phyloP scores from a whole-genome alignment of 345 rosid species.

The Lenwebbia sp. region DNA sequence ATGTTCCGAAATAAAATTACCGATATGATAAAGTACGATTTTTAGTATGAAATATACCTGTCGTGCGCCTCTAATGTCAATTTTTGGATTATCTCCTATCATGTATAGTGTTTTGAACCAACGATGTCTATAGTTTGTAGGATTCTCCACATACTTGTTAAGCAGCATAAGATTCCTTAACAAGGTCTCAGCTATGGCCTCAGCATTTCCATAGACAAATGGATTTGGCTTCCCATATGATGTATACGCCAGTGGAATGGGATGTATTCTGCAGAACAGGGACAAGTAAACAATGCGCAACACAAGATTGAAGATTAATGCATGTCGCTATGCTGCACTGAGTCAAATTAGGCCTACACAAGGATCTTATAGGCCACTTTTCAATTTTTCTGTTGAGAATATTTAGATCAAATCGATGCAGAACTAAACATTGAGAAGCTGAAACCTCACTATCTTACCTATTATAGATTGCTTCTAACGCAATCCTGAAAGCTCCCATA shows the following conservation, averaged over 20 bases:
- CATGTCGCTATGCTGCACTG: background rate
- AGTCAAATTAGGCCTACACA: background rate
- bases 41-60: constrained; percentile 26
- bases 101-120: constrained; percentile 53
- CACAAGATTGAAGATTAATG: background rate
- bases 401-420: background rate
- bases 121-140: constrained; percentile 13
- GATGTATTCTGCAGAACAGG: constrained; percentile 42
- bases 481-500: constrained; percentile 89
- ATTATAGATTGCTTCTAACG: constrained; percentile 71
- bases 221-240: constrained; percentile 83
- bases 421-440: background rate
- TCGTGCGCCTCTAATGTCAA: constrained; percentile 62
- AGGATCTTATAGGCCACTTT: background rate
- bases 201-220: constrained; percentile 59
- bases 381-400: background rate
- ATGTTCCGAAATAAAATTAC: background rate
- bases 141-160: background rate
- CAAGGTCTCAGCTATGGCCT: constrained; percentile 44
- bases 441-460: constrained; percentile 24
- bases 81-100: constrained; percentile 82
- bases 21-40: background rate
- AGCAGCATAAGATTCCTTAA: constrained; percentile 31
- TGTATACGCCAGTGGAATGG: constrained; percentile 37
- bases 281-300: background rate